Base-by-base conservation (phyloP, 1,284 basidiomycete species). In the Moesziomyces sp. region DNA sequence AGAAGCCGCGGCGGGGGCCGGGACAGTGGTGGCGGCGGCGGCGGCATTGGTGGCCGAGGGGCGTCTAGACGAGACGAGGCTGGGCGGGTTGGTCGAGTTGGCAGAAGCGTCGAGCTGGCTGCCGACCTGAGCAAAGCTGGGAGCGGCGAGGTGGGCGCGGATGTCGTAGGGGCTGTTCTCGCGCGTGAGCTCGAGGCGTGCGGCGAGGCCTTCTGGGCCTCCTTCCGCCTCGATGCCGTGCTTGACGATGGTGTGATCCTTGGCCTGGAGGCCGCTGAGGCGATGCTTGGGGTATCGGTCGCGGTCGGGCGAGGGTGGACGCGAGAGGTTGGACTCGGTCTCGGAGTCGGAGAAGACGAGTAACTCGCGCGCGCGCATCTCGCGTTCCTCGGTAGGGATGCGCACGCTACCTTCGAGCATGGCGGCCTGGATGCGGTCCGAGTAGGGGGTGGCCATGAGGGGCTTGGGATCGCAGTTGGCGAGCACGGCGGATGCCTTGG, bases 261-360 rank as follows among this genome's bases (percentile, higher is more conserved):
- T 77, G 71, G 58, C 62, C 63, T 80, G 78, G 23, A 79, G 59
- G 44, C 78, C 78, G 56, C 77, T 73, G 46, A 80, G 67, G 45
- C 78, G 63, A 23, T 77, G 77, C 59, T 79, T 79, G 43, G 78
- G 78, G 57, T 58, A 79, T 45, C 68, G 58, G 46, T 68, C 61
- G 52, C 70, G 65, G 46, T 79, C 77, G 19, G 78, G 78, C 13
- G 77, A 77, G 13, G 78, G 78, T 13, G 78, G 78, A 35, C 78
- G 65, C 14, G 78, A 80, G 48, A 80, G 64, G 52, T 78, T 78
- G 52, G 77, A 79, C 42, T 80, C 78, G 24, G 78, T 80, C 46
- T 80, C 78, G 52, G 66, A 74, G 49, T 80, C 78, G 44, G 71
- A 74, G 16, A 77, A 58, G 47, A 74, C 59, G 45, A 76, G 55